phyloP scores from a whole-genome alignment of 768 basidiomycete genomes.

The Boletus pseudo-olivaceus region DNA sequence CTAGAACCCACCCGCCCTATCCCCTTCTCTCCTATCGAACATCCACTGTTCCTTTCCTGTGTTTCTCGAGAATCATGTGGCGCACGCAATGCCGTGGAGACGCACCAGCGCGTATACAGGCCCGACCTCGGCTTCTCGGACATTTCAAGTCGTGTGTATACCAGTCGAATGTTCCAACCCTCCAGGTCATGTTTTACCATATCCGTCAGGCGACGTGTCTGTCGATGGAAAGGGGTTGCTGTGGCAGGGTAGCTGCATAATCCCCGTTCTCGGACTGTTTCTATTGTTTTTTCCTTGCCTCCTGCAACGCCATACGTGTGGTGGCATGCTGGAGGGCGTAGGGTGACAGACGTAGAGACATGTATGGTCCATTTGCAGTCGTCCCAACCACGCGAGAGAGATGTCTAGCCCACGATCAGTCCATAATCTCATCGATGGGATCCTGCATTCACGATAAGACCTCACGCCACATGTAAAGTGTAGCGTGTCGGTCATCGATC shows the following conservation, averaged over 20 bases:
- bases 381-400: no score
- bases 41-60: not conserved
- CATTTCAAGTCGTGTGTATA: not conserved
- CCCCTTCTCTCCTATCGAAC: not conserved
- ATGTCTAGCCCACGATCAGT: constrained; percentile 14
- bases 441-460: constrained; percentile 2
- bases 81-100: constrained; percentile 5
- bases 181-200: constrained; percentile 2
- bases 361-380: no score
- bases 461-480: not conserved
- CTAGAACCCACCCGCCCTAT: no score
- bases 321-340: not conserved
- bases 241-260: constrained; percentile 14
- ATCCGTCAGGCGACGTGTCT: constrained; percentile 8
- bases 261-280: constrained; percentile 10
- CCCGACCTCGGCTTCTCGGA: constrained; percentile 9
- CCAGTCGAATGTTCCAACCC: no score
- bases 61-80: constrained; percentile 6
- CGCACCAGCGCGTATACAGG: not conserved
- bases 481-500: no score
- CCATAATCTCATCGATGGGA: constrained; percentile 21
- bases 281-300: not conserved
- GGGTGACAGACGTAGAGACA: no score
- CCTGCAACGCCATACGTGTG: no score
- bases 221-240: constrained; percentile 21